Evolutionary conservation across 1,284 basidiomycete genomes (phyloP).

Genomic region (Puccinia brachypodii): DNA sequence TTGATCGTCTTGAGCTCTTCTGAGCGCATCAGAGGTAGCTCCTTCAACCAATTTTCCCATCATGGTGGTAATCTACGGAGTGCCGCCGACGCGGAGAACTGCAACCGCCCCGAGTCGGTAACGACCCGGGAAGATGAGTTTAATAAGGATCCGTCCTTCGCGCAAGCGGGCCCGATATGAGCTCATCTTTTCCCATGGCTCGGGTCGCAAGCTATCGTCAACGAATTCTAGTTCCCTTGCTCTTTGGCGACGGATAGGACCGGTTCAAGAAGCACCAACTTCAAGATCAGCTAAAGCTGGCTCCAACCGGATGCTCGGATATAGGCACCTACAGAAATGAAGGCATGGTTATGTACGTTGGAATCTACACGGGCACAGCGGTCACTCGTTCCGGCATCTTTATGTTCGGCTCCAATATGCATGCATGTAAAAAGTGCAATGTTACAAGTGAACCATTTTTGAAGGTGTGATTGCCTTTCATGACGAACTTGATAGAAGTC

Average conservation of each 20-base stretch:
- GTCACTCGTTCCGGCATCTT: not conserved
- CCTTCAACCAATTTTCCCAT: not conserved
- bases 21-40: not conserved
- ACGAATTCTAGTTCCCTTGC: not conserved
- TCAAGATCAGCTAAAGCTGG: too few species aligned
- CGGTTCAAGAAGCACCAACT: not conserved
- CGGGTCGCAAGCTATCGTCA: too few species aligned
- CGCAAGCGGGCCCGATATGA: not conserved
- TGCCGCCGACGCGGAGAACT: not conserved
- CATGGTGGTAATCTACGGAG: not conserved
- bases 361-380: not conserved
- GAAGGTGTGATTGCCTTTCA: too few species aligned
- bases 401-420: too few species aligned
- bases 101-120: not conserved
- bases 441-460: too few species aligned
- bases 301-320: too few species aligned
- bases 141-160: not conserved
- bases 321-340: too few species aligned
- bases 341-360: too few species aligned
- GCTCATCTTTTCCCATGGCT: not conserved
- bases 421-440: too few species aligned
- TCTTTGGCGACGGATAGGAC: not conserved
- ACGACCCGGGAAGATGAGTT: slow-evolving; percentile 16
- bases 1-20: not conserved
- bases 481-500: too few species aligned